Base-by-base conservation (phyloP, 2,329 filamentous ascomycete species). In the Diplodia corticola region DNA sequence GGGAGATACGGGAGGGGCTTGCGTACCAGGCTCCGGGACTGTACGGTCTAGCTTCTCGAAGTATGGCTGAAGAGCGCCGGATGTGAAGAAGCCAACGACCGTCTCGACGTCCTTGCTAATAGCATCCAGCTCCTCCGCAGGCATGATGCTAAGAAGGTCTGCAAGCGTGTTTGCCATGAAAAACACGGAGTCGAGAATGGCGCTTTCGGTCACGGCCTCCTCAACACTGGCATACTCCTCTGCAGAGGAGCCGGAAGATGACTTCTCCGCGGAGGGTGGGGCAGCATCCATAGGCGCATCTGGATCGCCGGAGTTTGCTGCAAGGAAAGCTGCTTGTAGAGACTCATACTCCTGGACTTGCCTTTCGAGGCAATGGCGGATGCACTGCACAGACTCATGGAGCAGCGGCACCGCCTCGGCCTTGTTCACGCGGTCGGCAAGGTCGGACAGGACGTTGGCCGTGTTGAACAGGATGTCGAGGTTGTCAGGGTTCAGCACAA, bases 391-490 rank as follows among this genome's bases (percentile, higher is more conserved):
- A 9, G 86, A 83, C 77, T 91, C 84, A 71, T 90, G 82, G 22
- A 89, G 77, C 10, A 85, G 78, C 26, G 80, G 79, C 15, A 85
- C 76, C 0, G 85, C 83, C 65, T 85, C 78, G 48, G 76, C 73
- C 50, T 81, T 78, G 2, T 30, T 24, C 1, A 51, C 28, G 13
- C 50, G 49, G 77, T 92, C 89, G 1, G 87, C 88, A 44, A 91
- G 79, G 68, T 84, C 87, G 0, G 86, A 89, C 44, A 91, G 79
- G 3, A 91, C 86, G 75, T 91, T 89, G 1, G 86, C 88, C 5
- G 87, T 88, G 73, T 92, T 92, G 80, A 91, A 92, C 9, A 90
- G 78, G 5, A 86, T 82, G 75, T 92, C 89, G 1, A 88, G 80
- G 73, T 91, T 90, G 48, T 87, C 82, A 57, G 84, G 81, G 24